Base-by-base conservation (phyloP, 106 monocot species). In the Phalaenopsis aphrodite region DNA sequence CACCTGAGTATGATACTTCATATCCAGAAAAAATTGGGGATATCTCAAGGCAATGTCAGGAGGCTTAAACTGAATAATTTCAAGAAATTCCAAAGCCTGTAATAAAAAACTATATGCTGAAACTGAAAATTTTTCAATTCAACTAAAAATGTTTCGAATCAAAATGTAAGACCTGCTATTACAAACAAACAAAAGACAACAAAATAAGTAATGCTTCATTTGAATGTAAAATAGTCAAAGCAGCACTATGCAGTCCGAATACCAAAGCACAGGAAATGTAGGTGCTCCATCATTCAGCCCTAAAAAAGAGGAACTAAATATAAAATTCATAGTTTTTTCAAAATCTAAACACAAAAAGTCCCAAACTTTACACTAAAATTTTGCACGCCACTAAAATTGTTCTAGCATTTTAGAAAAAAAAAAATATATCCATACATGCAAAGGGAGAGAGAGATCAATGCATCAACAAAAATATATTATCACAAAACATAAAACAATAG, bases 61-160 rank as follows among this genome's bases (percentile, higher is more conserved):
- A 79, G 83, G 83, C 58, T 81, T 87, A 79, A 94, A 97, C 76
- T 89, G 94, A 65, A 94, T 42, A 77, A 94, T 74, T 79, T 94
- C 89, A 82, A 97, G 89, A 86, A 92, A 85, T 76, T 90, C 84
- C 77, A 97, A 79, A 42, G 87, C 90, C 97, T 97, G 82, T 65
- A 85, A 80, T 48, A 1, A 79, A 81, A 11, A 84, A 79, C 18
- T 58, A 73, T 41, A 42, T 19, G 14, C 14, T 42, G 41, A 73
- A 43, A 74, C 42, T 38, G 10, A 74, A 45, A 6, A 19, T 19
- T 5, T 19, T 74, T 43, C 5, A 8, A 36, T n/a, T 74, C 24
- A 43, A 42, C 23, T 15, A 71, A 71, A 71, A 41, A 39, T 71
- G 11, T 41, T 41, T 41, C 9, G 41, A 41, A 71, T 71, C 36